Evolutionary conservation across 352 stramenopile genomes (phyloP), one percentile per base, ranked within the genome.

Genomic region (Phytophthora foliorum): DNA sequence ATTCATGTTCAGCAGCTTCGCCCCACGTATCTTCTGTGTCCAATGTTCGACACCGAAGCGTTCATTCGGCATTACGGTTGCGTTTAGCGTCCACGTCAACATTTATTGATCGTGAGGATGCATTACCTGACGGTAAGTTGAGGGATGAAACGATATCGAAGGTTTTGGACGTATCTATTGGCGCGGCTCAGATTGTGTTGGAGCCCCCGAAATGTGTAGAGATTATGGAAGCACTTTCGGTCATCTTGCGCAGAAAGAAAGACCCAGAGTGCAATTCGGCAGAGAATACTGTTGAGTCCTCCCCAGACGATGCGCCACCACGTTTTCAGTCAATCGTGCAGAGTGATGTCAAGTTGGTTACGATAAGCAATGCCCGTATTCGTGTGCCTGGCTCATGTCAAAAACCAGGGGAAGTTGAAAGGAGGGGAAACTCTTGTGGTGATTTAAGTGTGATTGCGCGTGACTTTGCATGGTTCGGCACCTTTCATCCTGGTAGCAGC

Each of bases 61-160:
- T 81, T 36, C 78, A 92, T 65, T 93, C 83, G 16, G 83, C 86
- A 11, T n/a, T 93, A 46, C 80, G 86, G 4, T 64, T 92, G 51
- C 78, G 80, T 13, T 67, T 75, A 38, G 57, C 72, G 51, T 69
- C 46, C 3, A 73, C 54, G 11, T 66, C 46, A 46, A 58, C 32
- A 21, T 52, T 61, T 13, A 60, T 24, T 41, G 58, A 67, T 41
- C n/a, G 22, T 38, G 48, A 63, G 32, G 42, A 50, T 22, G 29
- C 42, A 25, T 27, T 41, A 36, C 16, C 17, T 49, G 21, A 50
- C 0, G 2, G 14, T 41, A 27, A 61, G 54, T 13, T 17, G 8
- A 61, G 51, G 24, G 41, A 75, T 34, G 49, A 75, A 56, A 57
- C 42, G 16, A 27, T 73, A 4, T 72, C 64, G 0, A 80, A 70